Percentiles rank a stretch among this genome's conserved stretches.
These are phyloP conservation scores for Teratosphaeria pseudoeucalypti DNA, from an alignment of 2,329 filamentous ascomycete genomes.

Conservation along the genomic window DNA sequence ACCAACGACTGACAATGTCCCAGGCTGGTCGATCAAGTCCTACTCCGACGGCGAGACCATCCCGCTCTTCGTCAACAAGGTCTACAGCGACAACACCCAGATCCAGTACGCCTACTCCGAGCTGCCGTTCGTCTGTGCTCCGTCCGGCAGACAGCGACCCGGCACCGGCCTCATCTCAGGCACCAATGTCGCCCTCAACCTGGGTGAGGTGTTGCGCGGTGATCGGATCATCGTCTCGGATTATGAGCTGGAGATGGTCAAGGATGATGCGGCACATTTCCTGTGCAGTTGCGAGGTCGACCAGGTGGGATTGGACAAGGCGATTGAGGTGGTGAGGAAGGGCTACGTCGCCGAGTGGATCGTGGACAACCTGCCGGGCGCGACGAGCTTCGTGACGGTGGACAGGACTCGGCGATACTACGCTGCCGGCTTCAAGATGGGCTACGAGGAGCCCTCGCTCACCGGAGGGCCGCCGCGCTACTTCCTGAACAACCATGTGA, in stretches of 20 bases:
- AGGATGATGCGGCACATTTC: conserved; percentile 61
- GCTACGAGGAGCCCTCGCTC: conserved; percentile 58
- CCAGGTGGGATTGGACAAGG: conserved; percentile 54
- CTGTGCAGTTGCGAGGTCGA: conserved; percentile 62
- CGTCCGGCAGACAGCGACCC: conserved; percentile 55
- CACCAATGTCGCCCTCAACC: conserved; percentile 67
- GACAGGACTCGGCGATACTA: conserved; percentile 83
- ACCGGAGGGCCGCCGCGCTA: conserved; percentile 52
- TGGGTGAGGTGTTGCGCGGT: conserved; percentile 78
- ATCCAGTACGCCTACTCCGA: conserved; percentile 88
- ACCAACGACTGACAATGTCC: conserved; percentile 4
- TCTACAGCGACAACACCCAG: conserved; percentile 80
- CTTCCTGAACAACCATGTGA: conserved; percentile 81
- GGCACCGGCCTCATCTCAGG: conserved; percentile 63
- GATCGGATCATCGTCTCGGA: conserved; percentile 79
- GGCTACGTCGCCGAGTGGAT: conserved; percentile 91
- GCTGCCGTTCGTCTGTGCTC: conserved; percentile 76
- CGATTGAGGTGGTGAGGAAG: conserved; percentile 61
- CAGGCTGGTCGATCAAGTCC: conserved; percentile 73
- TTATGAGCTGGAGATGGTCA: conserved; percentile 67
- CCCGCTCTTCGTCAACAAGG: conserved; percentile 82
- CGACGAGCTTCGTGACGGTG: conserved; percentile 77
- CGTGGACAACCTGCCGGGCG: conserved; percentile 80
- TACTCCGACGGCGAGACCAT: conserved; percentile 68
- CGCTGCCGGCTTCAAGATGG: conserved; percentile 79